Percentiles rank a stretch among this genome's conserved stretches.
These are phyloP conservation scores for Austroboletus festivus DNA, from an alignment of 768 basidiomycete genomes.

Conservation along the genomic window DNA sequence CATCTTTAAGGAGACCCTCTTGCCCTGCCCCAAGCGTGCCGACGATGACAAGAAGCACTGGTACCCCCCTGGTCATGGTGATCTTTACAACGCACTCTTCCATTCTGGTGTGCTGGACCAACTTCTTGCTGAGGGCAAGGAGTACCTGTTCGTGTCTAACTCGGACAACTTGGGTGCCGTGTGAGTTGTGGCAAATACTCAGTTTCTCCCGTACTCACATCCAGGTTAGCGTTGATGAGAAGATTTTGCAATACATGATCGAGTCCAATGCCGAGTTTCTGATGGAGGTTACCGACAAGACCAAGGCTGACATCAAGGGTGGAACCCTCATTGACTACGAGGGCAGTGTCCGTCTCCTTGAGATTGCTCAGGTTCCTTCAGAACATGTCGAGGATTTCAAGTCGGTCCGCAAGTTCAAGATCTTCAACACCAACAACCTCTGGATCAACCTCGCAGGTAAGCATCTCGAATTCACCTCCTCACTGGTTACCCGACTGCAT, in stretches of 20 bases:
- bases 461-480: conserved; percentile 1
- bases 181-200: no score
- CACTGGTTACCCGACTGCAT: conserved; percentile 1
- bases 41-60: conserved; percentile 64
- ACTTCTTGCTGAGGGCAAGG: conserved; percentile 66
- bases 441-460: conserved; percentile 52
- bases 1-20: conserved; percentile 64
- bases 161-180: conserved; percentile 73
- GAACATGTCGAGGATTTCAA: conserved; percentile 78
- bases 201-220: no score
- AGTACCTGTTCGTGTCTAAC: conserved; percentile 78
- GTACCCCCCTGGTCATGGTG: conserved; percentile 79
- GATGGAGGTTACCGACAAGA: conserved; percentile 81
- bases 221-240: conserved; percentile 66
- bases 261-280: conserved; percentile 62
- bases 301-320: conserved; percentile 77
- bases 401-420: conserved; percentile 74
- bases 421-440: conserved; percentile 73
- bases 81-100: conserved; percentile 65
- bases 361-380: conserved; percentile 71
- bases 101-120: conserved; percentile 75
- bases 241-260: conserved; percentile 65
- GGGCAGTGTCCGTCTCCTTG: conserved; percentile 63
- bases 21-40: conserved; percentile 57
- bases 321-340: conserved; percentile 70